These are phyloP conservation scores for Naegleria lovaniensis DNA, from an alignment of 208 protist genomes.

Conservation along the genomic window DNA sequence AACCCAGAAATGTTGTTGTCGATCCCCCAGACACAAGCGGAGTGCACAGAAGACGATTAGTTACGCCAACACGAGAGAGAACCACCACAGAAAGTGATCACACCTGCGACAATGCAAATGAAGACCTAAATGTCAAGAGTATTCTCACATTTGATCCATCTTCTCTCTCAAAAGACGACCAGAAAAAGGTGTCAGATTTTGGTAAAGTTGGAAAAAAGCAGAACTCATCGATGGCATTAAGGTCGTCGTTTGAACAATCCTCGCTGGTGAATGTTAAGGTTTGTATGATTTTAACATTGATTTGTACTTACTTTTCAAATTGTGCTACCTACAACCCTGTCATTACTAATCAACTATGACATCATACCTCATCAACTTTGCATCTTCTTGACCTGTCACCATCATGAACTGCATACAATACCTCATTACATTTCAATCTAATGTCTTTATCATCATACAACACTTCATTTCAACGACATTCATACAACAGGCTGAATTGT, in stretches of 20 bases:
- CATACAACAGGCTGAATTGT: background rate
- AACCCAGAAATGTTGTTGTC: background rate
- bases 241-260: background rate
- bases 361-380: background rate
- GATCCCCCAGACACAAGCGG: background rate
- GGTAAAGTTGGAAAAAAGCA: background rate
- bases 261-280: background rate
- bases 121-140: background rate
- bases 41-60: background rate
- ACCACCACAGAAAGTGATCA: background rate
- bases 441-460: background rate
- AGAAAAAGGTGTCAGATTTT: background rate
- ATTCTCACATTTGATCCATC: background rate
- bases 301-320: no score
- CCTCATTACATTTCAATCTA: no score
- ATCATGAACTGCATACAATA: no score
- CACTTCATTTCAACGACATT: background rate
- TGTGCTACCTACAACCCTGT: no score
- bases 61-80: background rate
- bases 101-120: background rate
- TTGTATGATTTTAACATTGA: no score
- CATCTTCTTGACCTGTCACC: no score
- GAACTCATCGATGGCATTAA: background rate
- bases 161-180: background rate
- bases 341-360: background rate